These are phyloP conservation scores for Serendipita sp. DNA, from an alignment of 768 basidiomycete species.

Conservation along the genomic window DNA sequence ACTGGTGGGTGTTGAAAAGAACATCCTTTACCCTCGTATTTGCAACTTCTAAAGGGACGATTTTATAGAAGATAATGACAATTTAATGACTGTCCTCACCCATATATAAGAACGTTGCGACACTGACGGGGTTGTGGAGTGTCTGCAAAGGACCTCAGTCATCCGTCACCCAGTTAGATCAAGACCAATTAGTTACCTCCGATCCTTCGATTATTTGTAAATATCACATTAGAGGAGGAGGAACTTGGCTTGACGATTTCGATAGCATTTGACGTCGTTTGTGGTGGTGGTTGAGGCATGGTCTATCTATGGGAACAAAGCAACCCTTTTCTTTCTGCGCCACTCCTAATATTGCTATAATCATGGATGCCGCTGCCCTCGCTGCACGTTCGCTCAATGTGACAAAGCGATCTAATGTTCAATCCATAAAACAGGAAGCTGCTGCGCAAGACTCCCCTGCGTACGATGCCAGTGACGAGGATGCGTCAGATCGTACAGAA, in stretches of 20 bases:
- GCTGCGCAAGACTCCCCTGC: slow-evolving; percentile 1
- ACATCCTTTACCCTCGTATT: slow-evolving; percentile 77
- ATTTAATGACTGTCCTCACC: slow-evolving; percentile 30
- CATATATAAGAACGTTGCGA: slow-evolving; percentile 82
- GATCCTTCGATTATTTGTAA: not conserved
- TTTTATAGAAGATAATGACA: slow-evolving; percentile 10
- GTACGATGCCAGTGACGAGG: slow-evolving; percentile 3
- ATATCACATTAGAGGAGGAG: not conserved
- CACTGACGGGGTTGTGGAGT: slow-evolving; percentile 51
- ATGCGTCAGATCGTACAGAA: slow-evolving; percentile 3
- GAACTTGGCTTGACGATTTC: not conserved
- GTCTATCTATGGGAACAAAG: not conserved
- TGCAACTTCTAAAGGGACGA: slow-evolving; percentile 44
- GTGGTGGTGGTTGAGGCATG: not conserved
- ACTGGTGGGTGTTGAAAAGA: slow-evolving; percentile 68
- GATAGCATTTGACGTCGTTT: not conserved
- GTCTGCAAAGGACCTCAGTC: not conserved
- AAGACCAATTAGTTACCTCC: not conserved
- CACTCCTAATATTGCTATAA: not conserved
- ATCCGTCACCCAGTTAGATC: not conserved
- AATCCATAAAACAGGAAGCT: not conserved
- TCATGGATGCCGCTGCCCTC: not conserved
- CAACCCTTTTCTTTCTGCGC: not conserved
- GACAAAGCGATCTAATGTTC: not conserved
- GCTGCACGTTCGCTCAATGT: not conserved